phyloP scores from a whole-genome alignment of 495 filamentous ascomycete genomes.

The Friedmanniomyces simplex region DNA sequence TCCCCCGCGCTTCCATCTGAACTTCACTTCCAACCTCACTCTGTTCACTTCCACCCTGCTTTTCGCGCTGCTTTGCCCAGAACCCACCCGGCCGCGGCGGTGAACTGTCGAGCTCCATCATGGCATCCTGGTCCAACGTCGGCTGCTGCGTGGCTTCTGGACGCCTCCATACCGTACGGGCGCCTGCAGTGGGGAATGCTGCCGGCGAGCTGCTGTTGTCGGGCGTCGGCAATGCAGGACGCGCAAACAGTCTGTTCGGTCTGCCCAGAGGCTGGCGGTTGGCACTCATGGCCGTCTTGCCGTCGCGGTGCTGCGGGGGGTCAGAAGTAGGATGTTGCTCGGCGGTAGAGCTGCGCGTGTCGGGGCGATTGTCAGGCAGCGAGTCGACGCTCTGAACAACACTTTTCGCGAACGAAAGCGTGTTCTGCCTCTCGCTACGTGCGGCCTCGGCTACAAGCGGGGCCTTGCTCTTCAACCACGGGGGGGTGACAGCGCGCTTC shows the following conservation, averaged over 20 bases:
- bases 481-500: background rate
- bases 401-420: background rate
- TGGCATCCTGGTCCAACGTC: background rate
- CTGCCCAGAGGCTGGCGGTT: slow-evolving; percentile 7
- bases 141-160: background rate
- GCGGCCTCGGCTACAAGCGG: background rate
- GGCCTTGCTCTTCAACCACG: background rate
- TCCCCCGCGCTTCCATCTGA: background rate
- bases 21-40: background rate
- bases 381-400: too few relatives aligned
- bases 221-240: background rate
- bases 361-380: too few relatives aligned
- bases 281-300: background rate
- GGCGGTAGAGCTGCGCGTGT: too few relatives aligned
- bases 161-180: background rate
- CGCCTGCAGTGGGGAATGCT: background rate
- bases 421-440: background rate
- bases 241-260: slow-evolving; percentile 6
- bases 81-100: background rate
- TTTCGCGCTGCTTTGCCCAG: background rate
- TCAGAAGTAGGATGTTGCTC: background rate
- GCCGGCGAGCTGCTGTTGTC: background rate
- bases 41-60: background rate
- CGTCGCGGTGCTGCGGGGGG: too few relatives aligned
- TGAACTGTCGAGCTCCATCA: background rate